Evolutionary conservation across 805 yeast genomes (phyloP), one percentile per base, ranked within the genome.

Genomic region (Metschnikowia koreensis): DNA sequence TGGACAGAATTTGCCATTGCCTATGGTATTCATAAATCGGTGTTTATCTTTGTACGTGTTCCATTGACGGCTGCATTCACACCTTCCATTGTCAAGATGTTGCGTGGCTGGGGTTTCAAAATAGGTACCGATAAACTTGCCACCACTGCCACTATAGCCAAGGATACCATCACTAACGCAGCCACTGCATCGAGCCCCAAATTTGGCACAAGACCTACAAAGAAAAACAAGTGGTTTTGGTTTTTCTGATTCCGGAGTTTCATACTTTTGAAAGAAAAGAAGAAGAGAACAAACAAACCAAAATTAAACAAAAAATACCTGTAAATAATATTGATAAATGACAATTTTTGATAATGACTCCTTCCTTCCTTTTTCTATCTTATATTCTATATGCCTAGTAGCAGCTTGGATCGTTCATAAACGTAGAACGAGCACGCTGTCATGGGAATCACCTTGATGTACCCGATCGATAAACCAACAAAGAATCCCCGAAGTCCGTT

Each of bases 401-500:
- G 67, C 60, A 73, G 73, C 72, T 94, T 94, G 70, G 85, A 77
- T 53, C 97, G 77, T 70, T 93, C 99, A 69, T 94, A 94, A 37
- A 93, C 97, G 66, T 82, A 92, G 68, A 93, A 93, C 13, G 97
- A 86, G 68, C 97, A 92, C 37, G 98, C 96, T 63, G 86, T 93
- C 99, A 94, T 94, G 8, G 99, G 99, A 16, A 89, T 83, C 36
- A 94, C 96, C 69, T 94, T 94, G 60, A 94, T 81, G 68, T 91
- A 94, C 0, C 99, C 99, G 60, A 94, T 93, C 59, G 94, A 86
- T 62, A 94, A 79, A 1, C 99, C 99, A 12, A 94, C 96, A 65
- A 87, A 94, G 67, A 88, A 92, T 13, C 99, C 98, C 60, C 82
- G 77, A 56, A 87, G 59, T 0, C 99, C 99, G 38, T 83, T 76